These are phyloP conservation scores for Thermothielavioides terrestris DNA, from an alignment of 495 filamentous ascomycete species.

Conservation along the genomic window DNA sequence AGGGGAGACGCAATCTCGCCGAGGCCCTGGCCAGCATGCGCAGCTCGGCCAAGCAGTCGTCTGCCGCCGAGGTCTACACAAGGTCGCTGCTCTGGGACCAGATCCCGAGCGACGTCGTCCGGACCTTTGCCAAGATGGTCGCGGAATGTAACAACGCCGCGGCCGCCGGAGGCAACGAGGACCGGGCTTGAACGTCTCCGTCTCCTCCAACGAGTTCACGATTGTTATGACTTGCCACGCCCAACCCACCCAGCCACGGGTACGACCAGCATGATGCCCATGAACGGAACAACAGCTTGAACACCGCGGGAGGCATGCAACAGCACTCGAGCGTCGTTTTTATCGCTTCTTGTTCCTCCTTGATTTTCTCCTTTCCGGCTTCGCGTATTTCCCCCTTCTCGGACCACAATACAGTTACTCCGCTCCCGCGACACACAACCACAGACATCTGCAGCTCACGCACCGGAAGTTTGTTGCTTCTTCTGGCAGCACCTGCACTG, in stretches of 20 bases:
- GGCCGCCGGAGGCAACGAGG: conserved; percentile 26
- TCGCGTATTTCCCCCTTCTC: conserved; percentile 8
- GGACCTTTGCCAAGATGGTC: conserved; percentile 85
- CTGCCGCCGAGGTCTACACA: conserved; percentile 79
- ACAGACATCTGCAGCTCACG: conserved; percentile 31
- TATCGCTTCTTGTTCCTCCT: conserved; percentile 17
- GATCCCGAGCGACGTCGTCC: conserved; percentile 83
- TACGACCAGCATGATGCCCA: conserved; percentile 13
- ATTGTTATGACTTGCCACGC: conserved; percentile 8
- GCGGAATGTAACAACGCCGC: conserved; percentile 43
- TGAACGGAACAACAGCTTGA: conserved; percentile 8
- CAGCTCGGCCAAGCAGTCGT: conserved; percentile 49
- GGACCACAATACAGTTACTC: conserved; percentile 23
- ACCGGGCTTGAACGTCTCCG: conserved; percentile 34
- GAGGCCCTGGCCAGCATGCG: conserved; percentile 78
- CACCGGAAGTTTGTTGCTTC: conserved; percentile 24
- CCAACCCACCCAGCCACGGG: conserved; percentile 8
- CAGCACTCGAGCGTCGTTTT: conserved; percentile 8
- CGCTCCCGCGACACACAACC: conserved; percentile 27
- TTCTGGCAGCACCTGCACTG: conserved; percentile 10
- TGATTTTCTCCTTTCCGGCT: conserved; percentile 21
- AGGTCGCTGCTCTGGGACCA: conserved; percentile 90
- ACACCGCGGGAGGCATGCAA: conserved; percentile 1
- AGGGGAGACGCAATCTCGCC: conserved; percentile 64
- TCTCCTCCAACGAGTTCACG: conserved; percentile 5